These are phyloP conservation scores for Solanum hybrid DNA, from an alignment of 305 asterid species.

Conservation along the genomic window DNA sequence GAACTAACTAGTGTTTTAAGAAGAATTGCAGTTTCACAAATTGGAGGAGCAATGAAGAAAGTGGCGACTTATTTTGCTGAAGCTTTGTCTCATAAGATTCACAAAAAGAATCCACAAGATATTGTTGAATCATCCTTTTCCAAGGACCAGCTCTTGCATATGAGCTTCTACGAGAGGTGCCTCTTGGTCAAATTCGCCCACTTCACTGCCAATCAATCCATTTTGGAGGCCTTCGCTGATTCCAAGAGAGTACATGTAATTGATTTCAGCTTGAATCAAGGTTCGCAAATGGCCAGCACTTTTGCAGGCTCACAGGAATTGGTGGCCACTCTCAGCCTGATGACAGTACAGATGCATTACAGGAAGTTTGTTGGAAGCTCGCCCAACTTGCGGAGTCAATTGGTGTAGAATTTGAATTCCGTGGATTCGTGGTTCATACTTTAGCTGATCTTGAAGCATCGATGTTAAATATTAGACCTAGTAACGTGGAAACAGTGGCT, in stretches of 20 bases:
- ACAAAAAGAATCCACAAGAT: background rate
- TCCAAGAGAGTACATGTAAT: background rate
- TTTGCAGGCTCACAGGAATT: background rate
- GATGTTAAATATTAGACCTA: background rate
- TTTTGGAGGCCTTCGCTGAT: background rate
- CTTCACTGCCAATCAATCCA: background rate
- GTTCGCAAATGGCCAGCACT: background rate
- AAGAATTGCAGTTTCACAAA: too few relatives aligned
- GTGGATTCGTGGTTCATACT: background rate
- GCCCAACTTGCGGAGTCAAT: background rate
- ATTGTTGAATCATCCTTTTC: background rate
- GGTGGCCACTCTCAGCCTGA: background rate
- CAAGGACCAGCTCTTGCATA: background rate
- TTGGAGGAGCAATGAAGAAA: background rate
- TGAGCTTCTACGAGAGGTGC: background rate
- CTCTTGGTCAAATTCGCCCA: background rate
- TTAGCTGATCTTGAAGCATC: background rate
- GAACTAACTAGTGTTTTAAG: too few relatives aligned
- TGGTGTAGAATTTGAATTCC: background rate
- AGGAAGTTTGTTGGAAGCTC: background rate
- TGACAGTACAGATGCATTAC: background rate
- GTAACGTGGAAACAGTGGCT: background rate
- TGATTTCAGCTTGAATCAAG: background rate
- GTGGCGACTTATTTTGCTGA: background rate
- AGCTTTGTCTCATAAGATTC: background rate